Evolutionary conservation across 192 early-diverging fungal species (phyloP).

Genomic region (Umbelopsis vinacea): DNA sequence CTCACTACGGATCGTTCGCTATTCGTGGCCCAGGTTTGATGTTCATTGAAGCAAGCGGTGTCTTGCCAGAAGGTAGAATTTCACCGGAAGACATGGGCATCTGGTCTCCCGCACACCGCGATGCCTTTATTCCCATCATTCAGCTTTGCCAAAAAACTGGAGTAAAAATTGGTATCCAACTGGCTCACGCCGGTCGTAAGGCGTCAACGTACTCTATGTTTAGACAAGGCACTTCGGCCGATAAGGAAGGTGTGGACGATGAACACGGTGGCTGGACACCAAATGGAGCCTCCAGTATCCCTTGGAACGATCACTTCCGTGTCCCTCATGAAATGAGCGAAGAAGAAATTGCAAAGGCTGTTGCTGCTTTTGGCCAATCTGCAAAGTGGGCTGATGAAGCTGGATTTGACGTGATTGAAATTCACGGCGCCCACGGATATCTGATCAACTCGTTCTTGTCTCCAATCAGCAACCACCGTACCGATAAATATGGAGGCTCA

Average conservation of each 20-base stretch:
- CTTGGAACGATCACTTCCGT: conserved; percentile 46
- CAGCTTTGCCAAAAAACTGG: conserved; percentile 68
- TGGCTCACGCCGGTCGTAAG: conserved; percentile 87
- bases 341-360: conserved; percentile 9
- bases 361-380: conserved; percentile 39
- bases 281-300: conserved; percentile 62
- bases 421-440: conserved; percentile 92
- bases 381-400: conserved; percentile 72
- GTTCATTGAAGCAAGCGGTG: conserved; percentile 79
- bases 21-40: conserved; percentile 79
- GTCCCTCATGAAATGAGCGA: conserved; percentile 19
- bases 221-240: background rate
- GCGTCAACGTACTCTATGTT: conserved; percentile 31
- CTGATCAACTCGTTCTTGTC: conserved; percentile 81
- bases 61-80: conserved; percentile 78
- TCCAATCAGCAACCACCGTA: conserved; percentile 81
- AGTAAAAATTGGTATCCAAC: conserved; percentile 68
- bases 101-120: conserved; percentile 82
- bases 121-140: conserved; percentile 60
- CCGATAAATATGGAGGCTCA: conserved; percentile 90
- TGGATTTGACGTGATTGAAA: conserved; percentile 85
- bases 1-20: conserved; percentile 70
- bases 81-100: conserved; percentile 79
- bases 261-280: conserved; percentile 75
- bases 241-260: conserved; percentile 16